A percentile compares a stretch with the other conserved stretches of the same genome.
Evolutionary conservation across 2,329 filamentous ascomycete species (phyloP).

Genomic region (Sporothrix schenckii): DNA sequence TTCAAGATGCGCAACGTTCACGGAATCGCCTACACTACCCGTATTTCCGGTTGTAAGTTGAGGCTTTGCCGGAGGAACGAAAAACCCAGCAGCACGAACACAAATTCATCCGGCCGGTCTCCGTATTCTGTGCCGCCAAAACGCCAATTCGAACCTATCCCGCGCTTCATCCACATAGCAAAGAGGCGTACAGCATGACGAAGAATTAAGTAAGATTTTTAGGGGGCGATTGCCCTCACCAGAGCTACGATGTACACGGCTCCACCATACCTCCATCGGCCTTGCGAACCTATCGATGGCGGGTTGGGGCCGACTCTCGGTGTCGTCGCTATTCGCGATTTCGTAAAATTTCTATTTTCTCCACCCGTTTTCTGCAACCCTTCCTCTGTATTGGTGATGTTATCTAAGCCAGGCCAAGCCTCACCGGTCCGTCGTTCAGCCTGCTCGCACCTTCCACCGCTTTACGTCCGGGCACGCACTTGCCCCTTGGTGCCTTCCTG

Average conservation of each 20-base stretch:
- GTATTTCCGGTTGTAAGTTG: no score
- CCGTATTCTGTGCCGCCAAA: constrained; percentile 2
- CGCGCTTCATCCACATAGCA: neutral
- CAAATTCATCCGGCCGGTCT: constrained; percentile 18
- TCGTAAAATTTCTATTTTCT: neutral
- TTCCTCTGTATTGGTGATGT: constrained; percentile 4
- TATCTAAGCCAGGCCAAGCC: neutral
- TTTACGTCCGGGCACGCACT: constrained; percentile 10
- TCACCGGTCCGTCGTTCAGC: neutral
- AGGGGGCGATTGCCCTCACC: neutral
- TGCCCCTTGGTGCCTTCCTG: neutral
- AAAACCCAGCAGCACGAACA: no score
- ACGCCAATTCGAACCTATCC: neutral
- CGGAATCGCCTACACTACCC: no score
- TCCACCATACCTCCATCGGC: neutral
- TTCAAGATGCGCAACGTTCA: neutral
- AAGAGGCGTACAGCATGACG: constrained; percentile 14
- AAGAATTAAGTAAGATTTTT: constrained; percentile 9
- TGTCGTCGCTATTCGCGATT: neutral
- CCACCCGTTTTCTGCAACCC: neutral
- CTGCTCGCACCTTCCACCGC: neutral
- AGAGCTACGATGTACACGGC: neutral
- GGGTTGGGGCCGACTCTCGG: neutral
- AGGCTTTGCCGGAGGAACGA: no score
- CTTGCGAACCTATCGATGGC: neutral